phyloP scores from a whole-genome alignment of 2,329 filamentous ascomycete species.

The Seiridium unicorne region DNA sequence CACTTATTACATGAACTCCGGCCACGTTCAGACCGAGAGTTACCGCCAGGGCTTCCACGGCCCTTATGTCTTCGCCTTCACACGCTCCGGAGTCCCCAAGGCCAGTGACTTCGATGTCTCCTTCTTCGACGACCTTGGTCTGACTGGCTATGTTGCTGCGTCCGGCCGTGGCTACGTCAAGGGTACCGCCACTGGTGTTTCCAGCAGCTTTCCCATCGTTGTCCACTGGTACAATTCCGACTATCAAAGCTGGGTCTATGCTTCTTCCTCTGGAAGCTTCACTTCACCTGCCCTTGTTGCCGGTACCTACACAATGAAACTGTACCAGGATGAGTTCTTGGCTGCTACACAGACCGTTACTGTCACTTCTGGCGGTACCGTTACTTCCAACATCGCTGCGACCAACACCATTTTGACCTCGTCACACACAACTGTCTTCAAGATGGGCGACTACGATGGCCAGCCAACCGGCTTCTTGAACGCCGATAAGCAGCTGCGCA shows the following conservation, averaged over 20 bases:
- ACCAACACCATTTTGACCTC: constrained; percentile 31
- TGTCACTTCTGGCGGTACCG: constrained; percentile 44
- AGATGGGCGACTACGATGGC: constrained; percentile 58
- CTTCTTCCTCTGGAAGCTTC: constrained; percentile 44
- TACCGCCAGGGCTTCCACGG: constrained; percentile 58
- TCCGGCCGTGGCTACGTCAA: constrained; percentile 49
- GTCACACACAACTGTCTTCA: constrained; percentile 46
- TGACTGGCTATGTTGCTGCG: constrained; percentile 50
- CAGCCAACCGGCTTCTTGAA: constrained; percentile 55
- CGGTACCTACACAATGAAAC: constrained; percentile 58
- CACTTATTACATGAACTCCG: constrained; percentile 62
- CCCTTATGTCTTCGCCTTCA: constrained; percentile 57
- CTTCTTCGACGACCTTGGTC: constrained; percentile 52
- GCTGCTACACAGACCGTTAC: constrained; percentile 44
- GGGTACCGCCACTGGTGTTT: constrained; percentile 52
- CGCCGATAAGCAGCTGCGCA: constrained; percentile 54
- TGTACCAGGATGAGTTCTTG: constrained; percentile 55
- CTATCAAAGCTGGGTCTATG: constrained; percentile 58
- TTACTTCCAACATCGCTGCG: constrained; percentile 45
- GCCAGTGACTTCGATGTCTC: constrained; percentile 45
- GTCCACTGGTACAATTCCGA: constrained; percentile 56
- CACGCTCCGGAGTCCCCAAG: constrained; percentile 45
- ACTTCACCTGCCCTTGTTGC: constrained; percentile 59
- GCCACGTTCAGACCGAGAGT: constrained; percentile 53
- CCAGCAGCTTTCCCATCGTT: constrained; percentile 46